Evolutionary conservation across 495 filamentous ascomycete genomes (phyloP).

Genomic region (Neurospora sp.): DNA sequence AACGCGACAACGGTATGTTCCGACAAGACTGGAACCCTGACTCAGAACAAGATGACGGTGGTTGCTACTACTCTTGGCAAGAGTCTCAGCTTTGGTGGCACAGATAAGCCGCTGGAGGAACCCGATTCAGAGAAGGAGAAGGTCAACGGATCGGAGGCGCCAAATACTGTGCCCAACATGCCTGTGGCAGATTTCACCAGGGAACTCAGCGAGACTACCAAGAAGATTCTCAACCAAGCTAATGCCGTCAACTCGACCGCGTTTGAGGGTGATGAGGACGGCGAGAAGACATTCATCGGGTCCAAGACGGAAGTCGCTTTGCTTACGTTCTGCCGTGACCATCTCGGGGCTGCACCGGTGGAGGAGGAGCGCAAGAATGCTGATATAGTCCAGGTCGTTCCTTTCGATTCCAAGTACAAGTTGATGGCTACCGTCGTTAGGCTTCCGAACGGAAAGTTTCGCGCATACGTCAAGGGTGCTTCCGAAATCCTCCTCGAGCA

Average conservation of each 20-base stretch:
- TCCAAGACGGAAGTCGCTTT: conserved; percentile 88
- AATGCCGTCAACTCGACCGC: conserved; percentile 83
- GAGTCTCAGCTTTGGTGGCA: conserved; percentile 51
- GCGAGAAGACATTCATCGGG: conserved; percentile 64
- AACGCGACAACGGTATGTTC: conserved; percentile 95
- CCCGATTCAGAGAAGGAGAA: conserved; percentile 1
- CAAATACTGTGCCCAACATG: conserved; percentile 22
- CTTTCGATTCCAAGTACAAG: conserved; percentile 78
- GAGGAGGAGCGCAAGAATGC: conserved; percentile 62
- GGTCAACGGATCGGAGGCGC: conserved; percentile 1
- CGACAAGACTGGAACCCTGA: conserved; percentile 95
- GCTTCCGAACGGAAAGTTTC: conserved; percentile 50
- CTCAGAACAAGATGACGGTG: conserved; percentile 84
- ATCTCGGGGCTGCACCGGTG: conserved; percentile 61
- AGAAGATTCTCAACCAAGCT: conserved; percentile 57
- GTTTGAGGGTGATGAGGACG: conserved; percentile 75
- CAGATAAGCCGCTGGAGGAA: conserved; percentile 22
- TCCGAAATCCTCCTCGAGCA: conserved; percentile 72
- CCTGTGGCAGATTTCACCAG: conserved; percentile 21
- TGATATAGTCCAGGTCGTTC: conserved; percentile 61
- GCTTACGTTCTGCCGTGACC: conserved; percentile 59
- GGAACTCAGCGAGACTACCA: conserved; percentile 46
- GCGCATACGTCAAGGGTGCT: conserved; percentile 76
- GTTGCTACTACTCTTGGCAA: conserved; percentile 69
- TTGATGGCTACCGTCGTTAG: conserved; percentile 76